These are phyloP conservation scores for Rostrohypoxylon terebratum DNA, from an alignment of 495 filamentous ascomycete genomes.

Conservation along the genomic window DNA sequence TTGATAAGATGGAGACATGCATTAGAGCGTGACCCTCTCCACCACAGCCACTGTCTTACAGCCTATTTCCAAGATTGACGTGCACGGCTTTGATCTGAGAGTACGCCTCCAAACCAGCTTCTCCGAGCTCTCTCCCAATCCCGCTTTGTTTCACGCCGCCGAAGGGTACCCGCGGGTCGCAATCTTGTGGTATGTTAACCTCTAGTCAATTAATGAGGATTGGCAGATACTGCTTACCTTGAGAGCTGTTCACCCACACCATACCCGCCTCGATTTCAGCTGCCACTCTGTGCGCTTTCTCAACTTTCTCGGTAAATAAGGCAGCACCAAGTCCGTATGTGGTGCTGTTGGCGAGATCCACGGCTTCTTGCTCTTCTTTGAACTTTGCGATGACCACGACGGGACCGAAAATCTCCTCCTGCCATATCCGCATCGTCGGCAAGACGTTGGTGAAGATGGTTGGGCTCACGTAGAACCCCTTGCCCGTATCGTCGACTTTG, in stretches of 20 bases:
- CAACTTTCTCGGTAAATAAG: background rate
- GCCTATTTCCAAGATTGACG: slow-evolving; percentile 12
- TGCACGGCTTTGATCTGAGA: slow-evolving; percentile 11
- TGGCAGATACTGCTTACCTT: background rate
- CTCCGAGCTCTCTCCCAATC: slow-evolving; percentile 12
- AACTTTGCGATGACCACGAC: slow-evolving; percentile 12
- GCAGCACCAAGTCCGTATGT: slow-evolving; percentile 15
- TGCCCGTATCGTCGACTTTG: background rate
- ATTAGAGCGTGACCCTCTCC: background rate
- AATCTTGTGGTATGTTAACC: background rate
- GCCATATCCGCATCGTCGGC: slow-evolving; percentile 15
- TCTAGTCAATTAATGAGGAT: no score
- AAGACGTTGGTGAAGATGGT: slow-evolving; percentile 8
- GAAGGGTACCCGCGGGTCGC: slow-evolving; percentile 6
- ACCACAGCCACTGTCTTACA: background rate
- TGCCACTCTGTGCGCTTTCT: slow-evolving; percentile 9
- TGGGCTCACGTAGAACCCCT: slow-evolving; percentile 7
- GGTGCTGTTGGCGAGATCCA: slow-evolving; percentile 12
- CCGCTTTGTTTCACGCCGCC: slow-evolving; percentile 15
- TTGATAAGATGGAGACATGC: background rate
- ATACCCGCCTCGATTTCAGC: slow-evolving; percentile 14
- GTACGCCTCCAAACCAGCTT: slow-evolving; percentile 19
- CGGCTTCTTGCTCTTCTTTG: slow-evolving; percentile 6
- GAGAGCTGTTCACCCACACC: slow-evolving; percentile 15
- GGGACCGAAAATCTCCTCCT: slow-evolving; percentile 14